These are phyloP conservation scores for Thelephora ganbajun DNA, from an alignment of 768 basidiomycete species.

Conservation along the genomic window DNA sequence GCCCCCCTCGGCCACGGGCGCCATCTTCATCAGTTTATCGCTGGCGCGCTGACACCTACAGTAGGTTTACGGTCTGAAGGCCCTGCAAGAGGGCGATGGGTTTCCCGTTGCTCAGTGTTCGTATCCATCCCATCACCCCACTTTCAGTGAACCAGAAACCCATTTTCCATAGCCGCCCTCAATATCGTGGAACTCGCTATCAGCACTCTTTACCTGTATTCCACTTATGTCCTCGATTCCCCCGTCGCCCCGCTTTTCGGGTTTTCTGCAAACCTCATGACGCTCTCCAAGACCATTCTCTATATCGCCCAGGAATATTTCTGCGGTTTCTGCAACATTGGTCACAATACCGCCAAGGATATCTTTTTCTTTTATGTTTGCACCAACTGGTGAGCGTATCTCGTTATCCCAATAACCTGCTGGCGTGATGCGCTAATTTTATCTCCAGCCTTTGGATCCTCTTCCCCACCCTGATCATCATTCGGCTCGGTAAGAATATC, in stretches of 20 bases:
- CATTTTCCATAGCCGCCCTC: slow-evolving; percentile 41
- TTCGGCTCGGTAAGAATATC: slow-evolving; percentile 52
- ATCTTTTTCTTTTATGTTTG: slow-evolving; percentile 54
- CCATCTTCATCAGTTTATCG: not conserved
- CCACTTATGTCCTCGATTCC: slow-evolving; percentile 45
- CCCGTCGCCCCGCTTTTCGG: slow-evolving; percentile 64
- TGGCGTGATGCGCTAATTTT: slow-evolving; percentile 1
- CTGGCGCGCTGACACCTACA: too few relatives aligned
- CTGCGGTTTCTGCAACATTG: slow-evolving; percentile 52
- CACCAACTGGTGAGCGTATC: slow-evolving; percentile 56
- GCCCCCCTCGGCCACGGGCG: not conserved
- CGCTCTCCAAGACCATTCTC: slow-evolving; percentile 73
- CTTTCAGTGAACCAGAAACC: slow-evolving; percentile 1
- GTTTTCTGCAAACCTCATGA: slow-evolving; percentile 61
- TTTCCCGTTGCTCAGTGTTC: slow-evolving; percentile 80
- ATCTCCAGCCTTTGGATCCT: slow-evolving; percentile 59
- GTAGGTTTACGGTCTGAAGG: slow-evolving; percentile 61
- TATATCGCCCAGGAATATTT: slow-evolving; percentile 74
- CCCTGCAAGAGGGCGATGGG: slow-evolving; percentile 52
- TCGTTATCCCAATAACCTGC: not conserved
- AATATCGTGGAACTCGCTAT: slow-evolving; percentile 71
- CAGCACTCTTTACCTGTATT: slow-evolving; percentile 65
- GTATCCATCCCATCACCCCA: slow-evolving; percentile 8
- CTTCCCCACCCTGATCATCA: slow-evolving; percentile 47
- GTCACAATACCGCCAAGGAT: slow-evolving; percentile 49